Evolutionary conservation across 2,329 filamentous ascomycete genomes (phyloP).

Genomic region (Fusarium pilosicola): DNA sequence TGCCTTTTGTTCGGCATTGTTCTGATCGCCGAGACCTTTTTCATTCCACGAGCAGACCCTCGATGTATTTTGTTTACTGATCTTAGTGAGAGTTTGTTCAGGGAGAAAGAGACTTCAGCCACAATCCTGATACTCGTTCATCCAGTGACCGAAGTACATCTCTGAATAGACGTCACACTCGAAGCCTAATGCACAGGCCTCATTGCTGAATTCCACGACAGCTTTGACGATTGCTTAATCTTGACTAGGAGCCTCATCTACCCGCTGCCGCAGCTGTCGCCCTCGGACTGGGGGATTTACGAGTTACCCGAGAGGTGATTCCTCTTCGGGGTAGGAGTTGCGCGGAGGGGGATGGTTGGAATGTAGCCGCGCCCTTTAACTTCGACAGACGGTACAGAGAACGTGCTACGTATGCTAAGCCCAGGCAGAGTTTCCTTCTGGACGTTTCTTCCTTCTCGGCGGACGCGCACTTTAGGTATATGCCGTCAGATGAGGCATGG

Average conservation of each 20-base stretch:
- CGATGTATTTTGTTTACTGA: conserved; percentile 1
- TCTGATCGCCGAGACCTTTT: background rate
- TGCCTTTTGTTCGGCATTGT: background rate
- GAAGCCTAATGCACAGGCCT: background rate
- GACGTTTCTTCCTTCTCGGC: conserved; percentile 13
- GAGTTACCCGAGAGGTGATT: background rate
- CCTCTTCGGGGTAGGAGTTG: background rate
- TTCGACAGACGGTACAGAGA: background rate
- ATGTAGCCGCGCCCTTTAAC: conserved; percentile 21
- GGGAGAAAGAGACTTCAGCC: conserved; percentile 28
- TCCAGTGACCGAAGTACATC: background rate
- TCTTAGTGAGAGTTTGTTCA: conserved; percentile 1
- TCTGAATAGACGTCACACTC: conserved; percentile 9
- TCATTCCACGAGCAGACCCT: background rate
- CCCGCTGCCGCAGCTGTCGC: background rate
- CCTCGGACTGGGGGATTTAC: background rate
- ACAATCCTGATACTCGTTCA: conserved; percentile 7
- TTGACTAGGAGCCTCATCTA: conserved; percentile 17
- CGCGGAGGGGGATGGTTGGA: conserved; percentile 3
- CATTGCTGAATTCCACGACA: conserved; percentile 2
- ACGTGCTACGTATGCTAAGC: background rate
- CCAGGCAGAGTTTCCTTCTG: conserved; percentile 17
- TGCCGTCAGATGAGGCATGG: background rate
- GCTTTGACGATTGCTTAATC: conserved; percentile 6
- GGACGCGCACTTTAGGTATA: conserved; percentile 1